Evolutionary conservation across 2,329 filamentous ascomycete genomes (phyloP).

Genomic region (Emydomyces testavorans): DNA sequence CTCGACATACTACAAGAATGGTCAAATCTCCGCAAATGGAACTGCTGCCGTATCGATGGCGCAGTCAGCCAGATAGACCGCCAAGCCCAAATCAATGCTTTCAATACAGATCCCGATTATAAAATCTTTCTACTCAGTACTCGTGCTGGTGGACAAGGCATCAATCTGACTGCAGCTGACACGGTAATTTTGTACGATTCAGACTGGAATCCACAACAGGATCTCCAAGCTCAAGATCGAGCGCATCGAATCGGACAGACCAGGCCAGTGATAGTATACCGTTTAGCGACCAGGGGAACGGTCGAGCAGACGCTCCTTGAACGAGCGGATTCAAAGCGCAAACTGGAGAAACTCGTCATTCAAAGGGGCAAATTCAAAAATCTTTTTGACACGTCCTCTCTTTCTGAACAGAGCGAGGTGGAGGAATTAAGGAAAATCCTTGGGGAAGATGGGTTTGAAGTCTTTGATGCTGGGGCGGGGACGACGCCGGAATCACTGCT

Average conservation of each 20-base stretch:
- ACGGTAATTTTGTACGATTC: conserved; percentile 97
- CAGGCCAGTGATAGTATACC: conserved; percentile 81
- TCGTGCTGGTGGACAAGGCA: conserved; percentile 88
- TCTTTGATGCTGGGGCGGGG: conserved; percentile 42
- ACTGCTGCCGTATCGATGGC: conserved; percentile 81
- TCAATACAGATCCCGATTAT: conserved; percentile 54
- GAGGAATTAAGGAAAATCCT: conserved; percentile 53
- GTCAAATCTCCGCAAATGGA: conserved; percentile 69
- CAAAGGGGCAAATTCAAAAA: conserved; percentile 77
- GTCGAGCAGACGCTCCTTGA: conserved; percentile 80
- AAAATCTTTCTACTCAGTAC: conserved; percentile 83
- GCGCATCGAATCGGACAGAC: conserved; percentile 92
- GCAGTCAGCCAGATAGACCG: conserved; percentile 64
- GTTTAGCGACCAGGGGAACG: conserved; percentile 82
- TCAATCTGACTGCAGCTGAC: conserved; percentile 97
- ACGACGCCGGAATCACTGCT: conserved; percentile 55
- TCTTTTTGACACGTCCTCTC: conserved; percentile 47
- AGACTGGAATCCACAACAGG: conserved; percentile 89
- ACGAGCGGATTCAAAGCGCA: conserved; percentile 80
- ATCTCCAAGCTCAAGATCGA: conserved; percentile 90
- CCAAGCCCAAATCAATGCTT: conserved; percentile 58
- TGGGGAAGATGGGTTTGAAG: conserved; percentile 61
- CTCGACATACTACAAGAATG: conserved; percentile 86
- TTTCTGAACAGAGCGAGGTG: conserved; percentile 35
- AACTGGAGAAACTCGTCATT: conserved; percentile 89